Evolutionary conservation across 78 protist genomes (phyloP), one percentile per base, ranked within the genome.

Genomic region (Dictyostelium discoideum): DNA sequence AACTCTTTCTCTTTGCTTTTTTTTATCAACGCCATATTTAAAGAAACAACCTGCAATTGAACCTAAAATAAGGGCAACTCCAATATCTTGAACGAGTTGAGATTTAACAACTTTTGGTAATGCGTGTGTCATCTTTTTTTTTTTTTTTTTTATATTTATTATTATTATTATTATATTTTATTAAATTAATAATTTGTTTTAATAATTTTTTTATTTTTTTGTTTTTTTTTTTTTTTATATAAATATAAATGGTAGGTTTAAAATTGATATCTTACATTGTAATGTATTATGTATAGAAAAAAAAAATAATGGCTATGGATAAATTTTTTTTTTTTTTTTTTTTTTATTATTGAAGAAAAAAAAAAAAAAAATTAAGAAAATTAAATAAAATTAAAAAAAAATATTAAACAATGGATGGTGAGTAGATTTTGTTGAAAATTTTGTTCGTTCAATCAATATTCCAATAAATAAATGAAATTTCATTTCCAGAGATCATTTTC

Each of bases 51-150:
- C 76, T 24, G 76, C 76, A n/a, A 9, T 6, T n/a, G 76, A 6
- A 67, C 76, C 76, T 24, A 67, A 67, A 24, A 67, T n/a, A n/a
- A 67, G 76, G n/a, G 76, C 76, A 67, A 67, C 76, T 48, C 94
- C 94, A 67, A 88, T 88, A 80, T 88, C 86, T 42, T 80, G 81
- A 29, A 20, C 44, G 3, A 88, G 8, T 81, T 88, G 94, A 8
- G 69, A 18, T 63, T 88, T 88, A 40, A 88, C 67, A 7, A 88
- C 3, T 42, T 60, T 57, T 78, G 86, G 80, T 57, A 88, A 69
- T 37, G 73, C 44, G 10, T 57, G 26, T 2, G 93, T 18, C 93
- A 88, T 88, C 10, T 57, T 69, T 37, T 39, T 20, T 1, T n/a
- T n/a, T n/a, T 65, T 9, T 20, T 1, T 20, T 20, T 18, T 60